Conservation (phyloP, 1,284 basidiomycete genomes). For the Farysia itapuensis region DNA sequence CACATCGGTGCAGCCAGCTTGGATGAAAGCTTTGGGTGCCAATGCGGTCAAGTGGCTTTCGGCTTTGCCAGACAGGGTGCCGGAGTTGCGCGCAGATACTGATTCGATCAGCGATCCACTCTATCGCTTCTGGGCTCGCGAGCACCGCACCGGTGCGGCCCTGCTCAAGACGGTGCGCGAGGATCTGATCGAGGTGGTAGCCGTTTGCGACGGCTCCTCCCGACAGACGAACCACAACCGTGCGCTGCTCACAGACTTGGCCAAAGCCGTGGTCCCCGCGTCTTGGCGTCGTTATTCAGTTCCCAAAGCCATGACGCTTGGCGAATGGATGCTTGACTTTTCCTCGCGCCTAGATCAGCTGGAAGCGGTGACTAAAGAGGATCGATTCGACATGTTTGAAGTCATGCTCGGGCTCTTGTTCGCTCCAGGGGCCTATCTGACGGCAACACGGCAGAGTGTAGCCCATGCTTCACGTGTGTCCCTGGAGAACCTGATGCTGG, state of each 20-base stretch:
- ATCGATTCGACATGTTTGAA: slow-evolving; percentile 38
- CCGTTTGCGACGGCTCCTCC: slow-evolving; percentile 36
- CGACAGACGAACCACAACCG: slow-evolving; percentile 54
- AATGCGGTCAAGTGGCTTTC: slow-evolving; percentile 46
- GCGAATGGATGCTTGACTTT: slow-evolving; percentile 53
- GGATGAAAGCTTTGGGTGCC: slow-evolving; percentile 49
- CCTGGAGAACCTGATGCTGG: slow-evolving; percentile 49
- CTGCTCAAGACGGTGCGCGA: slow-evolving; percentile 38
- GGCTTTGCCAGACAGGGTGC: slow-evolving; percentile 20
- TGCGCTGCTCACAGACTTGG: slow-evolving; percentile 40
- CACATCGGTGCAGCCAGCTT: slow-evolving; percentile 41
- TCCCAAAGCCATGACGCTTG: slow-evolving; percentile 40
- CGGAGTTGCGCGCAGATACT: slow-evolving; percentile 17
- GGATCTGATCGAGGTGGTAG: slow-evolving; percentile 46
- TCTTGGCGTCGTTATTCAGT: slow-evolving; percentile 46
- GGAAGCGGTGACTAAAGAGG: slow-evolving; percentile 19
- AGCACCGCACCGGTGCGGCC: slow-evolving; percentile 38
- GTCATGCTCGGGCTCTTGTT: slow-evolving; percentile 52
- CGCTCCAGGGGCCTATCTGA: slow-evolving; percentile 53
- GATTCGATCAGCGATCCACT: slow-evolving; percentile 47
- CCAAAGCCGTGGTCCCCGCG: slow-evolving; percentile 45
- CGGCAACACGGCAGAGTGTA: slow-evolving; percentile 55
- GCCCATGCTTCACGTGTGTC: slow-evolving; percentile 40
- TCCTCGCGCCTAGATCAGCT: slow-evolving; percentile 42
- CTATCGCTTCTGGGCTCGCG: slow-evolving; percentile 57